Percentiles rank a stretch among this genome's conserved stretches.
Conservation (phyloP, 345 rosid species). For the Citrus australasica region DNA sequence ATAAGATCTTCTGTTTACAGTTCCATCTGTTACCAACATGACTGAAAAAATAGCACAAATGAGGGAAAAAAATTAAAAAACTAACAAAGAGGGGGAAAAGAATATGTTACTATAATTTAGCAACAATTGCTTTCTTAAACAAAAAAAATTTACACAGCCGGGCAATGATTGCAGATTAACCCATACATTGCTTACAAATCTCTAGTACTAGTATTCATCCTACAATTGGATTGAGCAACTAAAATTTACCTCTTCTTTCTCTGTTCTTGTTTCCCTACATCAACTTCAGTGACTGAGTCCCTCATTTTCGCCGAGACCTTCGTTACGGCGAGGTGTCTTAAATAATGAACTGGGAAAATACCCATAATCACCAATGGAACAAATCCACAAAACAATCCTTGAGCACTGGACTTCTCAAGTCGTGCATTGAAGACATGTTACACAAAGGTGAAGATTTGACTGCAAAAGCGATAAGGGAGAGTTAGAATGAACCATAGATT, state of each 20-base stretch:
- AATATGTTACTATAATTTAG: neutral
- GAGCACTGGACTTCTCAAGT: neutral
- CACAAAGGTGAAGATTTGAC: neutral
- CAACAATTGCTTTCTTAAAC: constrained; percentile 1
- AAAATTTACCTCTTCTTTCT: neutral
- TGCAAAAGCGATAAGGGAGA: neutral
- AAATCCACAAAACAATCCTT: neutral
- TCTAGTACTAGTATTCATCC: neutral
- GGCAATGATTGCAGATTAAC: constrained; percentile 6
- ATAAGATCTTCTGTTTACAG: neutral
- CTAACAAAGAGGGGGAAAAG: neutral
- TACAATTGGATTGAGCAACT: constrained; percentile 2
- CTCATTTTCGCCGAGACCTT: neutral
- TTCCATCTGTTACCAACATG: neutral
- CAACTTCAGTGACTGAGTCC: neutral
- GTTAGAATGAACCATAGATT: neutral
- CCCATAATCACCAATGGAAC: neutral
- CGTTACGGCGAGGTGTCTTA: neutral
- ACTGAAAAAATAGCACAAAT: neutral
- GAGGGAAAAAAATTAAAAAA: neutral
- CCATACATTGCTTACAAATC: constrained; percentile 1
- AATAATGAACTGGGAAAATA: neutral
- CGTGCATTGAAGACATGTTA: neutral
- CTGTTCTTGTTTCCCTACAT: neutral
- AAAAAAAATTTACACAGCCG: constrained; percentile 10